Evolutionary conservation across 2,329 filamentous ascomycete species (phyloP).

Genomic region (Verticillium alfalfae): DNA sequence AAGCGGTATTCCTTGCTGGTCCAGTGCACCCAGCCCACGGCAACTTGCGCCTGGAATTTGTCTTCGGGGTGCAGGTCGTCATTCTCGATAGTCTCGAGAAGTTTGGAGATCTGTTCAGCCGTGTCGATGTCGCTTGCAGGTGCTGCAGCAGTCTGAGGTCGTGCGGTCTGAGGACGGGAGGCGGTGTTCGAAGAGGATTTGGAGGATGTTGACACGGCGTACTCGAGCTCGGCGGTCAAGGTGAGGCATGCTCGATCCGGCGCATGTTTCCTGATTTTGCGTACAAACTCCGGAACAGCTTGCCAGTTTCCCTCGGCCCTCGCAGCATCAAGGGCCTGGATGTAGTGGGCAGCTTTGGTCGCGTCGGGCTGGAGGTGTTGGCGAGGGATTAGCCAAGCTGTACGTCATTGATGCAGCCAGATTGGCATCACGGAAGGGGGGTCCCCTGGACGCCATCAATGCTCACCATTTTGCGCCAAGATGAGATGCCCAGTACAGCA

Average conservation of each 20-base stretch:
- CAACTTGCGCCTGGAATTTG: constrained; percentile 73
- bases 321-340: constrained; percentile 76
- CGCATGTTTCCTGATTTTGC: constrained; percentile 93
- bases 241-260: constrained; percentile 71
- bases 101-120: constrained; percentile 38
- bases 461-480: background rate
- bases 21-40: constrained; percentile 82
- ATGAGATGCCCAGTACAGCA: background rate
- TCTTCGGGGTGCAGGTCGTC: constrained; percentile 51
- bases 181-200: constrained; percentile 31
- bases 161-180: constrained; percentile 33
- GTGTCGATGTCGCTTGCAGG: constrained; percentile 39
- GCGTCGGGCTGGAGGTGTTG: constrained; percentile 9
- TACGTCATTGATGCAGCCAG: constrained; percentile 9
- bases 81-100: constrained; percentile 52
- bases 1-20: constrained; percentile 62
- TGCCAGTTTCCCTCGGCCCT: constrained; percentile 86
- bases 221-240: constrained; percentile 64
- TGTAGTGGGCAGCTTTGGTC: constrained; percentile 77
- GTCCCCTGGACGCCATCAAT: background rate
- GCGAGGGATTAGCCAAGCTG: constrained; percentile 5
- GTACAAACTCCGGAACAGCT: constrained; percentile 78
- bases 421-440: background rate
- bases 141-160: constrained; percentile 8
- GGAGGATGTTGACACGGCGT: constrained; percentile 53